Evolutionary conservation across 1,139 yeast genomes (phyloP).

Genomic region (Candida anutae): DNA sequence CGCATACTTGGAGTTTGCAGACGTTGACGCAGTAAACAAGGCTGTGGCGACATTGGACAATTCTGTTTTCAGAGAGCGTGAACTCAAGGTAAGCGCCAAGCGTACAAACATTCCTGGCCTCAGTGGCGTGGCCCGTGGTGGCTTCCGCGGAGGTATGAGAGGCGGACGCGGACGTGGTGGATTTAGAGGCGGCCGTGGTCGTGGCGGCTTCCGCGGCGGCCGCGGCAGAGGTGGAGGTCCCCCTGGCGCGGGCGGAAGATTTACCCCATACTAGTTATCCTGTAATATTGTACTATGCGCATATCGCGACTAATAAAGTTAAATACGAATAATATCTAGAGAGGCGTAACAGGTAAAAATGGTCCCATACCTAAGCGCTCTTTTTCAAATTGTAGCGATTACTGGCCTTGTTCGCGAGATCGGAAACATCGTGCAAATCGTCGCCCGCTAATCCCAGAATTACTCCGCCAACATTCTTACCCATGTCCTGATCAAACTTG

Average conservation of each 20-base stretch:
- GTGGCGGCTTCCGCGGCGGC: slow-evolving; percentile 15
- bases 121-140: slow-evolving; percentile 36
- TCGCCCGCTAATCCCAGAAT: slow-evolving; percentile 35
- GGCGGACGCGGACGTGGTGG: slow-evolving; percentile 14
- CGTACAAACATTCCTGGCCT: slow-evolving; percentile 77
- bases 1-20: slow-evolving; percentile 77
- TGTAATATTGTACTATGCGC: slow-evolving; percentile 4
- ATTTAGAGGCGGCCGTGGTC: slow-evolving; percentile 21
- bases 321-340: no score
- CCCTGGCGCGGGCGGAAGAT: slow-evolving; percentile 11
- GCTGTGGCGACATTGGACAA: slow-evolving; percentile 64
- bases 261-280: slow-evolving; percentile 9
- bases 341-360: no score
- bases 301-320: no score
- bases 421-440: slow-evolving; percentile 8
- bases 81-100: slow-evolving; percentile 64
- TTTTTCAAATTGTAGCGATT: slow-evolving; percentile 1
- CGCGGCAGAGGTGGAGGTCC: slow-evolving; percentile 8
- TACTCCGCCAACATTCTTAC: slow-evolving; percentile 46
- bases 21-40: slow-evolving; percentile 50
- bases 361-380: no score
- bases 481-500: slow-evolving; percentile 53
- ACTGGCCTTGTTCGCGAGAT: slow-evolving; percentile 6
- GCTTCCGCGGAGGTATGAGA: slow-evolving; percentile 18
- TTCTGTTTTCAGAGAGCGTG: slow-evolving; percentile 56